phyloP scores from a whole-genome alignment of 2,329 filamentous ascomycete species.

The Phyllosticta ampelicida region DNA sequence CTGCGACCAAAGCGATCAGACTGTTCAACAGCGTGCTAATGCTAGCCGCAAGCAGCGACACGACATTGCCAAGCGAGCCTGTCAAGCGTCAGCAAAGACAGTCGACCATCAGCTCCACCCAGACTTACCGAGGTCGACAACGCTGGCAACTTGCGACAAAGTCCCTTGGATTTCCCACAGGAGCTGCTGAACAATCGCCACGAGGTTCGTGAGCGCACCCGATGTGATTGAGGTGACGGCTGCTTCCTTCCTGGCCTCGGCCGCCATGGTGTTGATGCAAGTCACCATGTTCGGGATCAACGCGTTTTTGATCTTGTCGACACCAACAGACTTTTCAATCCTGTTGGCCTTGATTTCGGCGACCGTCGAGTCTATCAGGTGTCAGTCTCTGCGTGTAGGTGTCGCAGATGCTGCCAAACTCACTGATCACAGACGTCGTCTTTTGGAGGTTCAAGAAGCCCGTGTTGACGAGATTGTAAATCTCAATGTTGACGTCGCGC shows the following conservation, averaged over 20 bases:
- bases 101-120: not conserved
- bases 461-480: not conserved
- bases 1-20: not conserved
- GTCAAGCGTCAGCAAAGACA: not conserved
- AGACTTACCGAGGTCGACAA: no score
- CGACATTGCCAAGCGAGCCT: not conserved
- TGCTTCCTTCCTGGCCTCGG: not conserved
- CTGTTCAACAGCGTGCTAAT: not conserved
- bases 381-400: not conserved
- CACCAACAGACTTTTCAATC: not conserved
- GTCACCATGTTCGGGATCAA: not conserved
- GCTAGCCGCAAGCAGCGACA: not conserved
- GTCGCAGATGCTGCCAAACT: not conserved
- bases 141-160: no score
- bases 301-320: not conserved
- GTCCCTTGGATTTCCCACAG: no score
- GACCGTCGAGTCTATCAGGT: not conserved
- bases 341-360: not conserved
- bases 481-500: not conserved
- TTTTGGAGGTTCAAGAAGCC: not conserved
- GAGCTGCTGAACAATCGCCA: no score
- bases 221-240: not conserved
- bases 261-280: not conserved
- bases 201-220: no score
- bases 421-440: constrained; percentile 1